Percentiles rank a stretch among this genome's conserved stretches.
Evolutionary conservation across 2,329 filamentous ascomycete genomes (phyloP).

Genomic region (Xenosphaeropsis pyriputrescens): DNA sequence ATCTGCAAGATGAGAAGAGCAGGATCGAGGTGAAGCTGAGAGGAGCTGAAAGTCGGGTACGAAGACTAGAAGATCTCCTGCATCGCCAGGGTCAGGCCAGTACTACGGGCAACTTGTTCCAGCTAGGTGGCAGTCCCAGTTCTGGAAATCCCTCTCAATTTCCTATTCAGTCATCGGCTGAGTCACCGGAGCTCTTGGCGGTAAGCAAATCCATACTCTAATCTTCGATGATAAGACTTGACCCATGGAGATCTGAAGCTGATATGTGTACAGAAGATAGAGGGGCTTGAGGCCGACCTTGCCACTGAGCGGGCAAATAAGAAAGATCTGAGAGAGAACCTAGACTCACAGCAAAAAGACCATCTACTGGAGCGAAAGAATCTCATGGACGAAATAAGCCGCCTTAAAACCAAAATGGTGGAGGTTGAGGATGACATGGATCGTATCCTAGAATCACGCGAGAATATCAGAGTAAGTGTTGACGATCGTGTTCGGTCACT

Average conservation of each 20-base stretch:
- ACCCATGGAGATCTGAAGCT: too few relatives aligned
- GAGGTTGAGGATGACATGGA: constrained; percentile 90
- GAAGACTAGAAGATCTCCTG: constrained; percentile 80
- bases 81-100: constrained; percentile 62
- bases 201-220: too few relatives aligned
- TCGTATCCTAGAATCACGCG: constrained; percentile 64
- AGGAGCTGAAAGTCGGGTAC: constrained; percentile 78
- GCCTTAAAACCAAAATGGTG: constrained; percentile 63
- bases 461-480: constrained; percentile 61
- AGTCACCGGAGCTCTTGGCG: too few relatives aligned
- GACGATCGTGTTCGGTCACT: constrained; percentile 56
- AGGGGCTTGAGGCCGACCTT: constrained; percentile 65
- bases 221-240: too few relatives aligned
- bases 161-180: constrained; percentile 11
- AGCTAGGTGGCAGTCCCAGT: constrained; percentile 26
- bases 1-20: constrained; percentile 69
- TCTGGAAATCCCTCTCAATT: constrained; percentile 32
- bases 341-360: constrained; percentile 81
- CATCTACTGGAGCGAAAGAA: constrained; percentile 75
- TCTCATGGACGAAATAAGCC: constrained; percentile 66
- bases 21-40: constrained; percentile 60
- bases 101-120: constrained; percentile 40
- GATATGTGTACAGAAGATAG: constrained; percentile 34
- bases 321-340: constrained; percentile 83
- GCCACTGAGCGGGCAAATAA: constrained; percentile 71